phyloP scores from a whole-genome alignment of 805 yeast species.

The Lipomyces yamanashiensis region DNA sequence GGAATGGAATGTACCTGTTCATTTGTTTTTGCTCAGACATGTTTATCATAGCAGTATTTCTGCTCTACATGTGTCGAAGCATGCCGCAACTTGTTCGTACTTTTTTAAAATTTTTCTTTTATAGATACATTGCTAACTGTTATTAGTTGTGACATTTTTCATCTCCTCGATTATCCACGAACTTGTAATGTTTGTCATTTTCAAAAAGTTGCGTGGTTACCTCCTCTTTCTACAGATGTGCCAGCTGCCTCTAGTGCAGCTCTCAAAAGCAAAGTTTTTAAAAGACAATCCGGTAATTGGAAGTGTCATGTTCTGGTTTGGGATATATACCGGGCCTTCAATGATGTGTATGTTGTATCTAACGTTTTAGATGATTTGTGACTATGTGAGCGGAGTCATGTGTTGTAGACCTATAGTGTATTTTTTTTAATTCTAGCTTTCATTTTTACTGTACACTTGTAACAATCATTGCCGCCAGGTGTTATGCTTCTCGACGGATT shows the following conservation, averaged over 20 bases:
- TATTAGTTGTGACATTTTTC: constrained; percentile 58
- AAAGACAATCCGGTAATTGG: constrained; percentile 65
- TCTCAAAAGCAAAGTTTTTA: constrained; percentile 65
- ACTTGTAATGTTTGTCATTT: constrained; percentile 86
- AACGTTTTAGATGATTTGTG: constrained; percentile 55
- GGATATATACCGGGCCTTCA: constrained; percentile 88
- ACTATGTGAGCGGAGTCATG: background rate
- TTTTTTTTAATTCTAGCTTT: background rate
- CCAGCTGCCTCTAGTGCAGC: constrained; percentile 77
- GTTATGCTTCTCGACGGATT: constrained; percentile 3
- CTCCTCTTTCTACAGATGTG: constrained; percentile 79
- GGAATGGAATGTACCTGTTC: constrained; percentile 95
- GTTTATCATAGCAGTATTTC: constrained; percentile 91
- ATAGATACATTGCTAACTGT: background rate
- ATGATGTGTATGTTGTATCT: constrained; percentile 82
- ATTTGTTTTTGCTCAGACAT: constrained; percentile 83
- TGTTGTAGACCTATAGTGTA: background rate
- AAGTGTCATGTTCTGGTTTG: constrained; percentile 86
- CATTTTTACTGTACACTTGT: background rate
- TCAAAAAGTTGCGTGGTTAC: constrained; percentile 79
- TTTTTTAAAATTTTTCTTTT: constrained; percentile 45
- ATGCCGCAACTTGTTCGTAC: constrained; percentile 62
- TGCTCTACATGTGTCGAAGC: constrained; percentile 66
- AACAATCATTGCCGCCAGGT: constrained; percentile 13
- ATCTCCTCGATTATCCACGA: constrained; percentile 87